phyloP scores from a whole-genome alignment of 2,329 filamentous ascomycete genomes.

The Alternaria sp. region DNA sequence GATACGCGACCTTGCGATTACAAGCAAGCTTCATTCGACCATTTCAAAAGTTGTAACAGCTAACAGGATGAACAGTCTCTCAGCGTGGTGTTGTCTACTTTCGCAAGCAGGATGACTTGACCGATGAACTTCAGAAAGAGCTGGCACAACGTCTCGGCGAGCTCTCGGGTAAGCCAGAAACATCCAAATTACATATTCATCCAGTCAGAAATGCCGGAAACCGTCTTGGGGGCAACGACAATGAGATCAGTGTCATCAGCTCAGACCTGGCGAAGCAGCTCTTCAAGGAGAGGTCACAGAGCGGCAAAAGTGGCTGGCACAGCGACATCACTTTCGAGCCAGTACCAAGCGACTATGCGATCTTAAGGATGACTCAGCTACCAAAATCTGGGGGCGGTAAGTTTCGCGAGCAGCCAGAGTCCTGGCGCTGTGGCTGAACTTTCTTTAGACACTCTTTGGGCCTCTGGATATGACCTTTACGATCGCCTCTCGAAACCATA shows the following conservation, averaged over 20 bases:
- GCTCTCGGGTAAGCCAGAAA: slow-evolving; percentile 65
- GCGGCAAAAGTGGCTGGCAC: slow-evolving; percentile 64
- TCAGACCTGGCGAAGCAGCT: slow-evolving; percentile 47
- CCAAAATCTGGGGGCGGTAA: slow-evolving; percentile 57
- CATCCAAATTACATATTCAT: slow-evolving; percentile 69
- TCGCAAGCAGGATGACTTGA: slow-evolving; percentile 61
- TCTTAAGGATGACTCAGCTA: slow-evolving; percentile 47
- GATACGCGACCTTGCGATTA: slow-evolving; percentile 68
- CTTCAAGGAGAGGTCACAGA: slow-evolving; percentile 52
- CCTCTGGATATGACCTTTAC: slow-evolving; percentile 56
- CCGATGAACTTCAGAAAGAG: slow-evolving; percentile 63
- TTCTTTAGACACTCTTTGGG: slow-evolving; percentile 45
- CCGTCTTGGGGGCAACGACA: slow-evolving; percentile 50
- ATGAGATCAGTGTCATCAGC: slow-evolving; percentile 53
- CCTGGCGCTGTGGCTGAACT: background rate
- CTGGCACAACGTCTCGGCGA: slow-evolving; percentile 65
- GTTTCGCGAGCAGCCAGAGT: background rate
- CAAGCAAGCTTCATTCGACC: slow-evolving; percentile 26
- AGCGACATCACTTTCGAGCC: slow-evolving; percentile 54
- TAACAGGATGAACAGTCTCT: slow-evolving; percentile 50
- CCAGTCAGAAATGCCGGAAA: slow-evolving; percentile 61
- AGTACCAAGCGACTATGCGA: slow-evolving; percentile 51
- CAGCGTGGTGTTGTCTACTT: slow-evolving; percentile 65
- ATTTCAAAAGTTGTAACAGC: background rate
- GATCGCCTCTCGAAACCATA: slow-evolving; percentile 60